These are phyloP conservation scores for Allium cepa DNA, from an alignment of 106 monocot species.

Conservation along the genomic window DNA sequence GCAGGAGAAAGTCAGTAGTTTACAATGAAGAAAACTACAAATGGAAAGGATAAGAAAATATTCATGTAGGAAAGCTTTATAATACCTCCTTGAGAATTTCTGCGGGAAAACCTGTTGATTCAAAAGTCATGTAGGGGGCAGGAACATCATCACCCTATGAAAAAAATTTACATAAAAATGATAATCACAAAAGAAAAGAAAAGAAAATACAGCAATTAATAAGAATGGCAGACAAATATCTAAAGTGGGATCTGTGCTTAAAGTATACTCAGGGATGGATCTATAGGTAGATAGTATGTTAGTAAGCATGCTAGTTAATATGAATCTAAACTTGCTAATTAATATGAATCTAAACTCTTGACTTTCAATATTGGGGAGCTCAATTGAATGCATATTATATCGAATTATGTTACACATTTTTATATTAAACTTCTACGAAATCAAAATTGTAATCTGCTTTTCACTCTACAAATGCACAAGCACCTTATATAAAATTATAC, in stretches of 20 bases:
- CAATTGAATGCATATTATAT: too few relatives aligned
- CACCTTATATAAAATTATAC: too few relatives aligned
- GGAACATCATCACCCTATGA: conserved; percentile 71
- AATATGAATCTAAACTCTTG: too few relatives aligned
- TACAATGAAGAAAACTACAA: neutral
- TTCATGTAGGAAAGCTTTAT: neutral
- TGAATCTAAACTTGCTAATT: too few relatives aligned
- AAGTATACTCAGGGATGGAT: too few relatives aligned
- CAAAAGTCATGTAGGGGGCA: conserved; percentile 60
- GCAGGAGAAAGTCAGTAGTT: neutral
- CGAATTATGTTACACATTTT: too few relatives aligned
- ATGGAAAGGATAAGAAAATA: conserved; percentile 3
- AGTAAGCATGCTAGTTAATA: too few relatives aligned
- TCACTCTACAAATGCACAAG: too few relatives aligned
- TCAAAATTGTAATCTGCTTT: too few relatives aligned
- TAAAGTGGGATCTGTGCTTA: neutral
- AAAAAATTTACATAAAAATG: neutral
- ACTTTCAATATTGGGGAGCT: too few relatives aligned
- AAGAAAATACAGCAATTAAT: neutral
- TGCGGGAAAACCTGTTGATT: conserved; percentile 56
- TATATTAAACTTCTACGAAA: too few relatives aligned
- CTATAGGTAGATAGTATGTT: too few relatives aligned
- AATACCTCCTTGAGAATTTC: conserved; percentile 83
- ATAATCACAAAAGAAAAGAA: conserved; percentile 1
- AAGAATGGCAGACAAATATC: neutral